Base-by-base conservation (phyloP, 225 moss, liverwort and hornwort genomes). In the Straminergon stramineum region DNA sequence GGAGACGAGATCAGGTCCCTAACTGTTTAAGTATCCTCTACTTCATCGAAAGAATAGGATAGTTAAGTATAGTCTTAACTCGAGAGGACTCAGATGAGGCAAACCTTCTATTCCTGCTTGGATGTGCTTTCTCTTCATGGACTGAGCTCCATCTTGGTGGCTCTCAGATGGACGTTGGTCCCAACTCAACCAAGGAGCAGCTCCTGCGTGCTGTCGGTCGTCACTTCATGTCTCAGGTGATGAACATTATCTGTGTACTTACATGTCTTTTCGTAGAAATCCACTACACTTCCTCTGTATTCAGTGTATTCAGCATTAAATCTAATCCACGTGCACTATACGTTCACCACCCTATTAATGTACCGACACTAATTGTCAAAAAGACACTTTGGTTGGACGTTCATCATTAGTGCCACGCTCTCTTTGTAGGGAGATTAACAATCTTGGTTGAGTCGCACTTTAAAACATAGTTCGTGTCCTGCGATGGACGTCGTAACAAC, bases 121-220 rank as follows among this genome's bases (percentile, higher is more conserved):
- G 66, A 66, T 65, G 39, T 55, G 22, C 76, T 86, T 76, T 27
- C 28, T 27, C 15, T 62, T 52, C 64, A 64, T 51, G 63, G n/a
- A n/a, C 86, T 86, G 76, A 75, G 15, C 62, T 51, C n/a, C 75
- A 52, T 52, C 63, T 52, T 76, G 37, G 37, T 76, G 61, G 15
- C 66, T 71, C 85, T 13, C 69, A 95, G 95, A 90, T 94, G 73
- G 95, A 95, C 89, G 95, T 94, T 84, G 95, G 95, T 86, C 95
- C 95, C 20, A 95, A 95, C 69, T 95, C 95, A 69, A 92, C 94
- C 22, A 95, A 95, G 86, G 94, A 95, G 91, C 95, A 95, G 90
- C 91, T 95, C 55, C 85, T 95, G 89, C 91, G 93, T 87, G 95
- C 94, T 58, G 95, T 95, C 13, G 93, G 92, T 84, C 91, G 90